Conservation (phyloP, 306 rosid genomes). For the Carpinus fangiana region DNA sequence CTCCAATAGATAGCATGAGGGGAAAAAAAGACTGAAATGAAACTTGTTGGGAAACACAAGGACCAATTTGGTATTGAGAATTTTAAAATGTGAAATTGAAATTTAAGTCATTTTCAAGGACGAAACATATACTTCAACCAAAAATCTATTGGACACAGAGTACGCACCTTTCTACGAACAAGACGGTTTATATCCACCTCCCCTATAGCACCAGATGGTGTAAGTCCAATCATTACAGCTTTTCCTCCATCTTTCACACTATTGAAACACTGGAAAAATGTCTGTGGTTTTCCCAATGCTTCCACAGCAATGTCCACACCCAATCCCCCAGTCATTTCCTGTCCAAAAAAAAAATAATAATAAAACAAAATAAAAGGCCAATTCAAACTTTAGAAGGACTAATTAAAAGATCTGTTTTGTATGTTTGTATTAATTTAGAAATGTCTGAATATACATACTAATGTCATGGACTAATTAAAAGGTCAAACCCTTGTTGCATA, state of each 20-base stretch:
- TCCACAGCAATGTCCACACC: constrained; percentile 96
- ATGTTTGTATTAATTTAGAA: background rate
- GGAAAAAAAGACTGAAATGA: too few relatives aligned
- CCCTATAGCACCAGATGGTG: constrained; percentile 74
- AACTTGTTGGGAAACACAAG: background rate
- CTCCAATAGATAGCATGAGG: too few relatives aligned
- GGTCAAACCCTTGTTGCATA: background rate
- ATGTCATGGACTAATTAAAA: background rate
- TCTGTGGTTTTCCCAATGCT: constrained; percentile 88
- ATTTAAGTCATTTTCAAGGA: background rate
- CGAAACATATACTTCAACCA: background rate
- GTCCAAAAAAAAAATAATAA: constrained; percentile 25
- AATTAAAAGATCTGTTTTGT: background rate
- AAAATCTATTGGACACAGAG: constrained; percentile 6
- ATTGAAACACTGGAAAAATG: constrained; percentile 75
- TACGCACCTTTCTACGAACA: constrained; percentile 83
- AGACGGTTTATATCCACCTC: constrained; percentile 89
- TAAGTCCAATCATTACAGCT: constrained; percentile 94
- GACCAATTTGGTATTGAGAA: too few relatives aligned
- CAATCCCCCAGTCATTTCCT: constrained; percentile 93
- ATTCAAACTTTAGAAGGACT: constrained; percentile 9
- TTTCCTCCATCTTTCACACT: constrained; percentile 96
- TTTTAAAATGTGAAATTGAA: background rate
- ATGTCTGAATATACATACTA: background rate
- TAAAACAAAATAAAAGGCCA: constrained; percentile 15